Conservation (phyloP, 1,284 basidiomycete genomes). For the Athelia psychrophila region DNA sequence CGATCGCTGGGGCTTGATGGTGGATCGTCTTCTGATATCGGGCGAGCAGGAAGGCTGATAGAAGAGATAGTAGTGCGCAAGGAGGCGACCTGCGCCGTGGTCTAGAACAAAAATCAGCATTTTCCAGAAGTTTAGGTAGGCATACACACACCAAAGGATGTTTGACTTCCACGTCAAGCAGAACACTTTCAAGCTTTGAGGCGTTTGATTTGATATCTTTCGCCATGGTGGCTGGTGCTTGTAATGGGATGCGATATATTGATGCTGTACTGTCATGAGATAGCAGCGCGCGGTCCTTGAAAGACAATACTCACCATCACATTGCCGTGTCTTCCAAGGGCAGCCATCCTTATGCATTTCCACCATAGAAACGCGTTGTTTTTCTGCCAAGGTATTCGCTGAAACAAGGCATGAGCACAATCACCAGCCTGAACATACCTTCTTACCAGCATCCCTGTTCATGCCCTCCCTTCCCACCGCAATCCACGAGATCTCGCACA, state of each 20-base stretch:
- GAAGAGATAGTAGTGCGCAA: constrained; percentile 38
- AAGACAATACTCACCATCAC: constrained; percentile 56
- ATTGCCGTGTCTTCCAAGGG: constrained; percentile 77
- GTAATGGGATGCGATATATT: constrained; percentile 72
- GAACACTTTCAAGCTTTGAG: constrained; percentile 43
- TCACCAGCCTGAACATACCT: constrained; percentile 22
- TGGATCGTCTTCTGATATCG: constrained; percentile 9
- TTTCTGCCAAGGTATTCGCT: constrained; percentile 70
- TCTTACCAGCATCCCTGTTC: constrained; percentile 71
- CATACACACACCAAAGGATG: constrained; percentile 62
- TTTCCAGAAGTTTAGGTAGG: constrained; percentile 3
- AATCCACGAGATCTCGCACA: constrained; percentile 72
- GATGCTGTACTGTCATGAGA: constrained; percentile 42
- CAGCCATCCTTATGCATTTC: constrained; percentile 74
- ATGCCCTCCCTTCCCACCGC: constrained; percentile 63
- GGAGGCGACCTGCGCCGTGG: constrained; percentile 40
- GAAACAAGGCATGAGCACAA: constrained; percentile 13
- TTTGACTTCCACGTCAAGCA: constrained; percentile 56
- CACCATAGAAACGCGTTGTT: constrained; percentile 61
- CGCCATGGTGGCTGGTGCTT: constrained; percentile 57
- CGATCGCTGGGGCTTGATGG: constrained; percentile 9
- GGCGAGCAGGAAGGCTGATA: constrained; percentile 11
- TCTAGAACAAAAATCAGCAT: constrained; percentile 28
- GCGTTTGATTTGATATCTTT: constrained; percentile 59
- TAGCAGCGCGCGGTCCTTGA: not conserved